Base-by-base conservation (phyloP, 2,329 filamentous ascomycete species). In the Verticillium dahliae region DNA sequence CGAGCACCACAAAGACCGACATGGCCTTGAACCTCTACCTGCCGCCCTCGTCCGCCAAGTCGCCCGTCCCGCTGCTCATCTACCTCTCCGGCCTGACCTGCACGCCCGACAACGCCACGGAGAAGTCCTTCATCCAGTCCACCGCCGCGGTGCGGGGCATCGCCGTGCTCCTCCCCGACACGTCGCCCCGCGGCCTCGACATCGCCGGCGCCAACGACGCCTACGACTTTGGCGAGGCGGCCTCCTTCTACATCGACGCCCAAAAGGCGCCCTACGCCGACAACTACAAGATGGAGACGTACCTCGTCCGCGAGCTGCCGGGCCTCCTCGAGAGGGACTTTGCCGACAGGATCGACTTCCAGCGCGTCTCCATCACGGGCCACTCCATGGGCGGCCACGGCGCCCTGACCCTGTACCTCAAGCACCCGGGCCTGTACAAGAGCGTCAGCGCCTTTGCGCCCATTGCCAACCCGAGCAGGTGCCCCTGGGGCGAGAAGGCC, bases 351-450 rank as follows among this genome's bases (percentile, higher is more conserved):
- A 80, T 99, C 35, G 94, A 98, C 74, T 71, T 75, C 0, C 76
- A 70, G 34, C 83, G 89, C 50, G 87, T 97, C 61, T 90, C 88
- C 75, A 95, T 99, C 70, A 91, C 91, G 50, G 95, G 95, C 6
- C 95, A 99, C 79, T 93, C 89, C 69, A 99, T 99, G 95, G 95
- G 95, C 67, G 95, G 95, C 0, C 95, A 99, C 76, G 95, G 95
- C 65, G 95, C 95, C 55, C 80, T 99, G 68, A 97, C 93, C 56
- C 78, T 98, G 69, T 98, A 90, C 80, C 83, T 99, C 59, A 94
- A 91, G 80, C 90, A 98, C 77, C 93, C 95, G 0, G 92, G 90
- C 65, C 87, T 85, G 79, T 99, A 96, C 82, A 90, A 89, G 79
- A 91, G 87, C 66, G 92, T 95, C 62, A 93, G 89, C 65, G 94